phyloP scores from a whole-genome alignment of 768 basidiomycete species.

The Trametes coccinea region DNA sequence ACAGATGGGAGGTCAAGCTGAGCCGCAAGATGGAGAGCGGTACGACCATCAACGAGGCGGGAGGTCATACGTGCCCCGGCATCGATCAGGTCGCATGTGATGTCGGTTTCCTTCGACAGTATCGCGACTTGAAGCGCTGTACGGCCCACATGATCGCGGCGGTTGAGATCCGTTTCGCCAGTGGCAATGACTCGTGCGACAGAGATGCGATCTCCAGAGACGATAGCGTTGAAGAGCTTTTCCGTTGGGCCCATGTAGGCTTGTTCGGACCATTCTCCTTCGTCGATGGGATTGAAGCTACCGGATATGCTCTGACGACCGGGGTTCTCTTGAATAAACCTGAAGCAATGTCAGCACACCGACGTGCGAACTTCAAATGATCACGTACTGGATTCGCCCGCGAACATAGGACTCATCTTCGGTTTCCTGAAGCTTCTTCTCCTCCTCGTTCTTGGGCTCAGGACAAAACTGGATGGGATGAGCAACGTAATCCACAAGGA shows the following conservation, averaged over 20 bases:
- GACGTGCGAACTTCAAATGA: no score
- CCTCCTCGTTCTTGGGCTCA: constrained; percentile 54
- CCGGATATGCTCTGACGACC: constrained; percentile 63
- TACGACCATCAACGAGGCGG: constrained; percentile 56
- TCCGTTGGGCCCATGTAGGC: constrained; percentile 58
- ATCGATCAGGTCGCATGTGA: constrained; percentile 53
- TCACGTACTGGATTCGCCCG: constrained; percentile 28
- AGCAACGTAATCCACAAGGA: background rate
- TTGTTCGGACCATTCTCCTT: constrained; percentile 63
- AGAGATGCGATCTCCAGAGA: constrained; percentile 40
- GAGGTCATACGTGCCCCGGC: constrained; percentile 57
- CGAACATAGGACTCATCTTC: constrained; percentile 57
- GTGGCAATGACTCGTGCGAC: constrained; percentile 41
- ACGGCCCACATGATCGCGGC: constrained; percentile 63
- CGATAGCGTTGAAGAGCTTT: constrained; percentile 59
- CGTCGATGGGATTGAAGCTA: constrained; percentile 67
- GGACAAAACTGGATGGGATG: constrained; percentile 47
- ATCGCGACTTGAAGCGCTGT: constrained; percentile 62
- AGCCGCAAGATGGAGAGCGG: constrained; percentile 56
- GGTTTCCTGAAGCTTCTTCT: constrained; percentile 49
- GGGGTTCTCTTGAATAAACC: constrained; percentile 61
- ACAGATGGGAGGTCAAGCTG: constrained; percentile 45
- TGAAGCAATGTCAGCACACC: constrained; percentile 21
- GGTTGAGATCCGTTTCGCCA: constrained; percentile 48
- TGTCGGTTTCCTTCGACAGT: constrained; percentile 44